phyloP scores from a whole-genome alignment of 2,329 filamentous ascomycete genomes.

The Dactylonectria macrodidyma region DNA sequence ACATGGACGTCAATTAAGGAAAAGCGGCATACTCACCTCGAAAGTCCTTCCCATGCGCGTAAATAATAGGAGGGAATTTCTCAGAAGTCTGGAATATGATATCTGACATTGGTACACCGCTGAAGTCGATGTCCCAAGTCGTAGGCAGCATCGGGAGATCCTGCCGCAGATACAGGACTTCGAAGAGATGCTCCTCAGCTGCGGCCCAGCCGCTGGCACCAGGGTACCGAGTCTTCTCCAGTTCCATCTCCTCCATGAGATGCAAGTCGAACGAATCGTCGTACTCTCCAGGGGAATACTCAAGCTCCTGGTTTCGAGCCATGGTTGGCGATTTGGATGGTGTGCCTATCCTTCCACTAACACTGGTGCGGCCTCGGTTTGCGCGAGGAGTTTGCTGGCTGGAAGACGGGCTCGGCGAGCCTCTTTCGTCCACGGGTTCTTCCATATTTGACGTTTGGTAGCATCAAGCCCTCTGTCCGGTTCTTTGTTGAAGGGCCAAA shows the following conservation, averaged over 20 bases:
- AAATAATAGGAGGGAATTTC: slow-evolving; percentile 54
- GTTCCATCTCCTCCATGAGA: slow-evolving; percentile 57
- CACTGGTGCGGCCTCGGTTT: slow-evolving; percentile 12
- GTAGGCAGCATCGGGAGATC: slow-evolving; percentile 58
- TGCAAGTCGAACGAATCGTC: slow-evolving; percentile 20
- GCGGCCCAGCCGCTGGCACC: slow-evolving; percentile 65
- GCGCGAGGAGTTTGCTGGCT: slow-evolving; percentile 16
- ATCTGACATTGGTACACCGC: slow-evolving; percentile 57
- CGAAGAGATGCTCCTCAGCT: slow-evolving; percentile 63
- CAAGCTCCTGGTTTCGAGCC: slow-evolving; percentile 21
- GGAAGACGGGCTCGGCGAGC: slow-evolving; percentile 17
- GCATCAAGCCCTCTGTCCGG: not conserved
- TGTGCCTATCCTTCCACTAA: slow-evolving; percentile 23
- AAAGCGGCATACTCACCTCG: slow-evolving; percentile 48
- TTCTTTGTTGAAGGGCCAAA: not conserved
- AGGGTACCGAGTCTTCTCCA: slow-evolving; percentile 59
- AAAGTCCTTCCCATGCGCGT: slow-evolving; percentile 55
- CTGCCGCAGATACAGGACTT: slow-evolving; percentile 59
- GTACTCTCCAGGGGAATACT: slow-evolving; percentile 26
- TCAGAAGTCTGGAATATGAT: slow-evolving; percentile 53
- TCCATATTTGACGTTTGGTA: slow-evolving; percentile 13
- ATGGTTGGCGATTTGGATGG: slow-evolving; percentile 28
- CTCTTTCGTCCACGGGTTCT: not conserved
- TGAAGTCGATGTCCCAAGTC: slow-evolving; percentile 59
- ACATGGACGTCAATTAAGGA: not conserved